These are phyloP conservation scores for Copromyces sp. DNA, from an alignment of 495 filamentous ascomycete species.

Conservation along the genomic window DNA sequence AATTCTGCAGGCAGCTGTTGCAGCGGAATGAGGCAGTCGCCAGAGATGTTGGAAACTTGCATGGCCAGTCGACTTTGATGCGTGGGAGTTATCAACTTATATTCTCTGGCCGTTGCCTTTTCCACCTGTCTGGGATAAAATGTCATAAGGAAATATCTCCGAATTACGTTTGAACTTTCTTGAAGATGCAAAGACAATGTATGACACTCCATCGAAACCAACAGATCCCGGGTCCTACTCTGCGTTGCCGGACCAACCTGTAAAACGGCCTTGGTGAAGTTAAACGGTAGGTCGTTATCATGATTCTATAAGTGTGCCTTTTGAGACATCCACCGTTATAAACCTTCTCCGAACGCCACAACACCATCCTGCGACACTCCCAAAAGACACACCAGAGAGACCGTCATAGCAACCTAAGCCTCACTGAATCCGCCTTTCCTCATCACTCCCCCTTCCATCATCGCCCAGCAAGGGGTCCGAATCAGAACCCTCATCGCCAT, in stretches of 20 bases:
- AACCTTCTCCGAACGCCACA: too few relatives aligned
- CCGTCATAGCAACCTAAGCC: background rate
- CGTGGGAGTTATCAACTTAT: background rate
- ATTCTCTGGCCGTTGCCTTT: background rate
- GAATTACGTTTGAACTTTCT: background rate
- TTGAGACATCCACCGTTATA: too few relatives aligned
- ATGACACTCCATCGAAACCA: background rate
- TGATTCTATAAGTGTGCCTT: too few relatives aligned
- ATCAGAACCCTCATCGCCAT: background rate
- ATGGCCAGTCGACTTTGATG: background rate
- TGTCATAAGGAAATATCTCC: background rate
- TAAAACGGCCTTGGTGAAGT: too few relatives aligned
- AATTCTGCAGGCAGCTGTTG: background rate
- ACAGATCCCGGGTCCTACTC: background rate
- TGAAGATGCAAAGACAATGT: background rate
- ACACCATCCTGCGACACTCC: too few relatives aligned
- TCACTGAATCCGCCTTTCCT: slow-evolving; percentile 26
- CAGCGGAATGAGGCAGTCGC: background rate
- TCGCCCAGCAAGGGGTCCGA: slow-evolving; percentile 19
- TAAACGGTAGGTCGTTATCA: too few relatives aligned
- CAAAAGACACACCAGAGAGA: too few relatives aligned
- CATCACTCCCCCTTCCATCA: slow-evolving; percentile 21
- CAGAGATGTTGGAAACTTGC: background rate
- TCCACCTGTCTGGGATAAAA: background rate
- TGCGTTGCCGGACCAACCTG: too few relatives aligned